Evolutionary conservation across 2,329 filamentous ascomycete species (phyloP).

Genomic region (Fusarium sp.): DNA sequence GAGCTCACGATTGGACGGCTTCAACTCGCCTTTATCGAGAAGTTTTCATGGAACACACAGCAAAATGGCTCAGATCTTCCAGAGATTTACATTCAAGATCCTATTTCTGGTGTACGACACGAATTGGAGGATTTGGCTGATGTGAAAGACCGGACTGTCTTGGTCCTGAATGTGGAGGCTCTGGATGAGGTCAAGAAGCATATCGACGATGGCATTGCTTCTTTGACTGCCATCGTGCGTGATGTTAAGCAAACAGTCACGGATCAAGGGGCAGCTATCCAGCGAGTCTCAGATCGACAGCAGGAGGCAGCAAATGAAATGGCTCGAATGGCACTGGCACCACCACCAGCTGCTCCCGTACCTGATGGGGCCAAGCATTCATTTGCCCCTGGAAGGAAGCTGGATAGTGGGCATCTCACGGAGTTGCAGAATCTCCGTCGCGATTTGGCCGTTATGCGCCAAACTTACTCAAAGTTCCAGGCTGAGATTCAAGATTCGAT

Average conservation of each 20-base stretch:
- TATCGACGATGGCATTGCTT: slow-evolving; percentile 88
- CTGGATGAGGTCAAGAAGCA: slow-evolving; percentile 96
- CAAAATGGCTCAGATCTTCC: slow-evolving; percentile 91
- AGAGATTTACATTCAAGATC: slow-evolving; percentile 97
- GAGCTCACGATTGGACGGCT: slow-evolving; percentile 86
- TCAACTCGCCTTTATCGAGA: slow-evolving; percentile 97
- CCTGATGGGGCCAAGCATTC: slow-evolving; percentile 52
- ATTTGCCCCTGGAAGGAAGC: slow-evolving; percentile 51
- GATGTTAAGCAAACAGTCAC: slow-evolving; percentile 83
- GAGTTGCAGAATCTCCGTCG: slow-evolving; percentile 85
- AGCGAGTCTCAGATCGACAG: slow-evolving; percentile 88
- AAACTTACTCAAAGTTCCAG: slow-evolving; percentile 92
- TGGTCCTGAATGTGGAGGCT: slow-evolving; percentile 92
- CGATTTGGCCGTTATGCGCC: slow-evolving; percentile 88
- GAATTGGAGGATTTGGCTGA: slow-evolving; percentile 93
- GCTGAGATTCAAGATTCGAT: slow-evolving; percentile 89
- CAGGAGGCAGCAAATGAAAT: slow-evolving; percentile 89
- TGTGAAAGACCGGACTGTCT: slow-evolving; percentile 91
- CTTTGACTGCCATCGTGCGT: slow-evolving; percentile 82
- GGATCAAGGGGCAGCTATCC: slow-evolving; percentile 81
- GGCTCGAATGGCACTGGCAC: slow-evolving; percentile 63
- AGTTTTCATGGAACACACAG: slow-evolving; percentile 98
- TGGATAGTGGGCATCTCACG: slow-evolving; percentile 69
- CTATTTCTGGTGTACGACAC: slow-evolving; percentile 93
- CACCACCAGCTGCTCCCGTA: slow-evolving; percentile 54